phyloP scores from a whole-genome alignment of 441 rosid genomes.

The Daphne laureola region DNA sequence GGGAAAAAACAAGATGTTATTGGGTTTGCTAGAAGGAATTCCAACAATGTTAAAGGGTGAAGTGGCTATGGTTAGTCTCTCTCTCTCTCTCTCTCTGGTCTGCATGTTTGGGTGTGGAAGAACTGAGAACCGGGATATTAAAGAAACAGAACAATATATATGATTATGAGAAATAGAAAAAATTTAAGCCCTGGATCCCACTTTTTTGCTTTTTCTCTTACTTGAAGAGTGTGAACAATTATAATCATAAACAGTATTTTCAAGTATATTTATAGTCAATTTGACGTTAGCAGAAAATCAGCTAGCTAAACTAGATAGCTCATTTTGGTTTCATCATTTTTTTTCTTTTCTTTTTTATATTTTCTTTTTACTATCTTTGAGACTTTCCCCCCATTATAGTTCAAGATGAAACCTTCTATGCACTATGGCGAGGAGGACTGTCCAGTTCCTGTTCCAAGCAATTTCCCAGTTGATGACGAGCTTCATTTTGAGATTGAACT shows the following conservation, averaged over 20 bases:
- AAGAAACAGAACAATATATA: no score
- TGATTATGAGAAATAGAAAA: no score
- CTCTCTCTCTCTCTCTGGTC: constrained; percentile 4
- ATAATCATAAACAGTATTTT: no score
- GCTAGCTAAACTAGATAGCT: background rate
- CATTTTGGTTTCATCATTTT: background rate
- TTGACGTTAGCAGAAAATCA: background rate
- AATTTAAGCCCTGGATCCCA: no score
- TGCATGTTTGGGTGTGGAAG: no score
- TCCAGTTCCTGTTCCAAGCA: constrained; percentile 60
- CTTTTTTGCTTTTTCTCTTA: no score
- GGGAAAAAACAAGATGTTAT: constrained; percentile 86
- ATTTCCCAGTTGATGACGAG: constrained; percentile 82
- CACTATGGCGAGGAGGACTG: constrained; percentile 89
- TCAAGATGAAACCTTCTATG: constrained; percentile 91
- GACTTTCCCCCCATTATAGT: constrained; percentile 37
- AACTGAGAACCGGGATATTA: no score
- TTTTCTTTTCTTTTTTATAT: background rate
- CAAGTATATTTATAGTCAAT: no score
- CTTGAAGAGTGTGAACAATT: no score
- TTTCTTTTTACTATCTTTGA: constrained; percentile 4
- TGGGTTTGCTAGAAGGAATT: constrained; percentile 89
- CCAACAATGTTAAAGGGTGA: constrained; percentile 93
- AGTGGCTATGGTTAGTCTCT: constrained; percentile 69
- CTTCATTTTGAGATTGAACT: constrained; percentile 97